A percentile compares a stretch with the other conserved stretches of the same genome.
phyloP scores from a whole-genome alignment of 768 basidiomycete genomes.

The Amylocystis lapponica region DNA sequence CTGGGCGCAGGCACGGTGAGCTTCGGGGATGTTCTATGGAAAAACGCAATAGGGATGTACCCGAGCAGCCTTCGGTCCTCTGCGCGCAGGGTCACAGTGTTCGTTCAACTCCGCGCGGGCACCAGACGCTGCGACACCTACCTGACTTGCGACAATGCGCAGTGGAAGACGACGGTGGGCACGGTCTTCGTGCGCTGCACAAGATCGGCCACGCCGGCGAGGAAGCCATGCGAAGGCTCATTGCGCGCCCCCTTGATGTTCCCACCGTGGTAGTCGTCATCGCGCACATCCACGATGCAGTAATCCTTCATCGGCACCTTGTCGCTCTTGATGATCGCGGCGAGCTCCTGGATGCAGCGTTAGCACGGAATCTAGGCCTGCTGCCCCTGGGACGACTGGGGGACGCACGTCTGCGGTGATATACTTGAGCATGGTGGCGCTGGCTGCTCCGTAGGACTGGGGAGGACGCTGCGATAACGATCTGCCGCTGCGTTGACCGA shows the following conservation, averaged over 20 bases:
- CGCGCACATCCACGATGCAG: slow-evolving; percentile 79
- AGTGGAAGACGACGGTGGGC: slow-evolving; percentile 70
- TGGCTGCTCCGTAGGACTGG: slow-evolving; percentile 1
- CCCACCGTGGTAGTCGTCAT: slow-evolving; percentile 73
- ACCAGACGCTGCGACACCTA: slow-evolving; percentile 34
- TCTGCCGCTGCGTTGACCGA: neutral
- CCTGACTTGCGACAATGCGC: slow-evolving; percentile 72
- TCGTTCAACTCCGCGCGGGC: neutral
- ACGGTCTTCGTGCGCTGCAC: slow-evolving; percentile 56
- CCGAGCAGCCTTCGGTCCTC: slow-evolving; percentile 74
- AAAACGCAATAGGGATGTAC: slow-evolving; percentile 30
- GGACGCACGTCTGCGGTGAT: slow-evolving; percentile 35
- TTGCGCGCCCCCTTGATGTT: slow-evolving; percentile 66
- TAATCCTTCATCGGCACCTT: slow-evolving; percentile 61
- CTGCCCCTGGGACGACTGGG: neutral
- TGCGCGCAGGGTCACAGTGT: slow-evolving; percentile 20
- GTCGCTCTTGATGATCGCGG: slow-evolving; percentile 59
- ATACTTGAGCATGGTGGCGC: slow-evolving; percentile 29
- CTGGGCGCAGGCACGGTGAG: slow-evolving; percentile 28
- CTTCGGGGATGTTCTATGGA: neutral
- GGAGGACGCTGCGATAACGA: neutral
- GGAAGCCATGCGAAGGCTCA: slow-evolving; percentile 57
- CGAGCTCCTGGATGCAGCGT: slow-evolving; percentile 50
- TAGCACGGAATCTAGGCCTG: neutral
- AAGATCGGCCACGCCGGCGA: slow-evolving; percentile 49